Base-by-base conservation (phyloP, 2,329 filamentous ascomycete genomes). In the Microcyclospora tardicrescens region DNA sequence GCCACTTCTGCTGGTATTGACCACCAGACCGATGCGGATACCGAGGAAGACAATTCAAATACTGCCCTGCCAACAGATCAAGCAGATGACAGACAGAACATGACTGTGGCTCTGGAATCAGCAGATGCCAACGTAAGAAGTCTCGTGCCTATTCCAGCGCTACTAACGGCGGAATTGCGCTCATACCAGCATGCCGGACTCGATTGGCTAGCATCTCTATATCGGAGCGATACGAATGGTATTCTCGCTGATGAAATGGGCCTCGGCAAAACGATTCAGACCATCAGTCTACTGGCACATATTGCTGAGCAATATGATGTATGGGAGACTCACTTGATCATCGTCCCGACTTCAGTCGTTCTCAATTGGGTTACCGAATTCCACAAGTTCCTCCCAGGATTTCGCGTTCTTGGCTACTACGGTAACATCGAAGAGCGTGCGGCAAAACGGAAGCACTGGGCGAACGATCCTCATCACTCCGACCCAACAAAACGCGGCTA, bases 311-410 rank as follows among this genome's bases (percentile, higher is more conserved):
- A 85, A 30, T 83, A 94, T 56, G 77, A 86, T 53, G 78, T 93
- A 5, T 98, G 91, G 93, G 91, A 93, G 0, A 86, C 91, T 1
- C 91, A 98, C 66, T 67, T 98, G 16, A 84, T 98, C 35, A 82
- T 98, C 43, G 91, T 98, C 2, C 91, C 91, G 1, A 98, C 91
- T 2, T 96, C 87, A 61, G 93, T 98, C 35, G 95, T 98, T 72
- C 75, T 98, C 47, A 98, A 98, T 57, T 98, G 91, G 91, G 93
- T 98, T 60, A 96, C 96, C 82, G 91, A 98, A 62, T 98, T 98
- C 71, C 96, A 96, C 57, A 98, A 98, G 59, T 98, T 89, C 77
- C 84, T 87, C 41, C 91, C 93, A 2, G 89, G 91, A 0, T 98
- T 98, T 69, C 96, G 95, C 58, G 93, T 98, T 40, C 69, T 98